phyloP scores from a whole-genome alignment of 768 basidiomycete genomes.

The Mycena kentingensis region DNA sequence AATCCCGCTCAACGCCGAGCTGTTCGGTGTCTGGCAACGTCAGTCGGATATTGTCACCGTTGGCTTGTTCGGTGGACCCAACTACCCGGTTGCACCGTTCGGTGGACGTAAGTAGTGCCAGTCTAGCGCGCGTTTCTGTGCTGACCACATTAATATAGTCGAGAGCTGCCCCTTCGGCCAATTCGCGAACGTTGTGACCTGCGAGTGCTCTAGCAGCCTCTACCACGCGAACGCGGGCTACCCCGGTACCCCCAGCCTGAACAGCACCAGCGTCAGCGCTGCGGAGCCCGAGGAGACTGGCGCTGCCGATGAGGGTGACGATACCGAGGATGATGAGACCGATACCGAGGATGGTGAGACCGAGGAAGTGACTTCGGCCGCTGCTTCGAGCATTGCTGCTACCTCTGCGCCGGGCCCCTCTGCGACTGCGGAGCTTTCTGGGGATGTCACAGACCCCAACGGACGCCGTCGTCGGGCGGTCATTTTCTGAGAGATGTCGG shows the following conservation, averaged over 20 bases:
- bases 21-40: constrained; percentile 41
- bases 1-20: constrained; percentile 43
- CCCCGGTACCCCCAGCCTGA: constrained; percentile 19
- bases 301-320: no score
- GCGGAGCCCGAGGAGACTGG: no score
- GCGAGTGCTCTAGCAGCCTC: constrained; percentile 36
- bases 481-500: no score
- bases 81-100: constrained; percentile 43
- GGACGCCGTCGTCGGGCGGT: constrained; percentile 21
- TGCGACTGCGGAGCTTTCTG: constrained; percentile 30
- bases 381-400: constrained; percentile 4
- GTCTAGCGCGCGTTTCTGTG: background rate
- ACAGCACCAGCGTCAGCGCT: constrained; percentile 5
- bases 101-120: constrained; percentile 46
- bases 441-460: constrained; percentile 33
- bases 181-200: constrained; percentile 41
- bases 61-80: constrained; percentile 46
- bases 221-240: constrained; percentile 11
- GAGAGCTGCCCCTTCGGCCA: constrained; percentile 46
- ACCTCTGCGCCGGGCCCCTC: constrained; percentile 8
- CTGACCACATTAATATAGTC: background rate
- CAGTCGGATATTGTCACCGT: constrained; percentile 46
- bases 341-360: background rate
- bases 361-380: background rate
- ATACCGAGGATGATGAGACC: constrained; percentile 4